phyloP scores from a whole-genome alignment of 257 asterid genomes.

The Solanum lignicaule region DNA sequence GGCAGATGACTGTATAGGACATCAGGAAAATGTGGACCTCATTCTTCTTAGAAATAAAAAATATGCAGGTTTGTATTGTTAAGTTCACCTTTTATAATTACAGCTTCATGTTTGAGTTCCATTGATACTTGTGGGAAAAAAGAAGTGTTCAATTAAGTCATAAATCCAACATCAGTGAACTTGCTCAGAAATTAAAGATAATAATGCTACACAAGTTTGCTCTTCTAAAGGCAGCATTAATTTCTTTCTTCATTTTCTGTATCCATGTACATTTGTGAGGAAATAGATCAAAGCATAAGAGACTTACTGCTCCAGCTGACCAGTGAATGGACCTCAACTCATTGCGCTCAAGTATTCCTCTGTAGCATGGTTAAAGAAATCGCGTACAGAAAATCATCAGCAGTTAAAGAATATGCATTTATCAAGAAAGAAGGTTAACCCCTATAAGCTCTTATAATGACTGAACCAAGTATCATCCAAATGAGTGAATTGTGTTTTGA shows the following conservation, averaged over 20 bases:
- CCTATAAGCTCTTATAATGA: neutral
- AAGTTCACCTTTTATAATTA: neutral
- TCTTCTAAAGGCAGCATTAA: neutral
- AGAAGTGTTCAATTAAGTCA: neutral
- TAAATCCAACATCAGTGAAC: neutral
- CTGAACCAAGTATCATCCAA: neutral
- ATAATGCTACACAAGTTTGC: neutral
- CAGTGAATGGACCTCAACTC: slow-evolving; percentile 76
- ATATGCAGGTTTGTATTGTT: neutral
- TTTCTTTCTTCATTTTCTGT: neutral
- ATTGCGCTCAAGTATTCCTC: slow-evolving; percentile 68
- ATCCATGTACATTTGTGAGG: neutral
- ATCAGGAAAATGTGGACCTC: neutral
- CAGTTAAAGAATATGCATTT: neutral
- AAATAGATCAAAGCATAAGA: neutral
- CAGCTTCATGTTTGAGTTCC: neutral
- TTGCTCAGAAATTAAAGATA: neutral
- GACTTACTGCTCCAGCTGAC: slow-evolving; percentile 73
- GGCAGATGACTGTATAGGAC: neutral
- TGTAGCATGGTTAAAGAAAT: slow-evolving; percentile 37
- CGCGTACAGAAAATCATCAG: neutral
- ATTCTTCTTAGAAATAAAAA: neutral
- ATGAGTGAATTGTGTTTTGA: neutral
- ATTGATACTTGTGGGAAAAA: neutral
- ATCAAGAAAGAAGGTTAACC: neutral